Conservation (phyloP, 108 stramenopile species). For the Epithemia pelagica region DNA sequence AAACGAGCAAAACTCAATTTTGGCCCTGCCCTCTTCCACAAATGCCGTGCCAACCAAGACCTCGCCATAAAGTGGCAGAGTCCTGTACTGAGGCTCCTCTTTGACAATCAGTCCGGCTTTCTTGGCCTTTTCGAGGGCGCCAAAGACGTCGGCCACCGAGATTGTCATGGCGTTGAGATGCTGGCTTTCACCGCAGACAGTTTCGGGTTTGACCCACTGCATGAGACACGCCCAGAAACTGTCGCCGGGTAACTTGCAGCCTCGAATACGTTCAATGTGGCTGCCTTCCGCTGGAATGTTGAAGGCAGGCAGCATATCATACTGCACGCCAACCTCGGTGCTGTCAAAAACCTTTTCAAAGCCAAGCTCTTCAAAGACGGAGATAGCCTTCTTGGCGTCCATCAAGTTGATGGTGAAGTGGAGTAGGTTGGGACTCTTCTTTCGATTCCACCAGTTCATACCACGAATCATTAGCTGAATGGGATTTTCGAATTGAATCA, state of each 20-base stretch:
- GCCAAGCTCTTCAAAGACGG: neutral
- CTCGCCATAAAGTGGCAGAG: neutral
- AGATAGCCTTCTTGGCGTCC: neutral
- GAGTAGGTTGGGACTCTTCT: neutral
- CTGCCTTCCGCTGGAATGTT: neutral
- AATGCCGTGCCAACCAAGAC: neutral
- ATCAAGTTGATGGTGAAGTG: neutral
- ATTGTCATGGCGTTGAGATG: neutral
- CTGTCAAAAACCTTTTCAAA: neutral
- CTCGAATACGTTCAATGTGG: neutral
- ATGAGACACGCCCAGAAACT: neutral
- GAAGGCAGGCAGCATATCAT: neutral
- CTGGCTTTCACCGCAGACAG: neutral
- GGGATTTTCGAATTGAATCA: neutral
- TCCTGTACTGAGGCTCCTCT: neutral
- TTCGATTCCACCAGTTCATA: neutral
- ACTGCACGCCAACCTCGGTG: neutral
- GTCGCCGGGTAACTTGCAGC: neutral
- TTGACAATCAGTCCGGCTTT: constrained; percentile 19
- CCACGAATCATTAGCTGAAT: neutral
- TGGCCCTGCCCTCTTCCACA: too few relatives aligned
- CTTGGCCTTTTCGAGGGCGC: constrained; percentile 30
- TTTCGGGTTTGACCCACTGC: neutral
- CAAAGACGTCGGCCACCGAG: neutral
- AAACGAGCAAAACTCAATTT: too few relatives aligned